Base-by-base conservation (phyloP, 169 alveolate genomes). In the Cryptosporidium meleagridis region DNA sequence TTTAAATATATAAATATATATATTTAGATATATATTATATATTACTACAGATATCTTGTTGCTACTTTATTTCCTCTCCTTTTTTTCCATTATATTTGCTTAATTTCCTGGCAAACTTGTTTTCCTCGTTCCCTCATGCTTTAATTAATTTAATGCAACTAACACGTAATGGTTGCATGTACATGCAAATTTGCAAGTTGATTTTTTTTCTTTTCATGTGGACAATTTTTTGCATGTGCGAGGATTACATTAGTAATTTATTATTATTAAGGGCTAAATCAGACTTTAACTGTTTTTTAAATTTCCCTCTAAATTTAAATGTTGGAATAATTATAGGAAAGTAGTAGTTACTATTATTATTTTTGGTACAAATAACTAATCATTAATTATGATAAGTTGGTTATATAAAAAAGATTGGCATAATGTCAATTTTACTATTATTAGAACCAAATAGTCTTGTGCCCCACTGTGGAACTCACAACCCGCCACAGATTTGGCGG, bases 111-210 rank as follows among this genome's bases (percentile, higher is more conserved):
- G 21, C 69, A 21, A n/a, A 31, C 5, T 23, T 26, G 67, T 31
- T n/a, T 16, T 48, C 55, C 55, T 41, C 48, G 48, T 41, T 41
- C 55, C 55, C 55, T 48, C 55, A 48, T 2, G 2, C 21, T 16
- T 48, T 12, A 48, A 65, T 35, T 65, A 7, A 65, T 31, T 16
- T 31, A 65, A 65, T 65, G 39, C 45, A 65, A 35, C 41, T 69
- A 21, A 69, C 84, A 69, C 84, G 84, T 39, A 69, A 69, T 69
- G 31, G 41, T 14, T 69, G 61, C 84, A 69, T 69, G 84, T 16
- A n/a, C 41, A 29, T 45, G 33, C 41, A 45, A 9, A 69, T 37
- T 37, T 48, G 55, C 55, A 48, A 48, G 21, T 48, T 48, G n/a
- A 44, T 12, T 44, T 48, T 48, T 45, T 48, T 16, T 48, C n/a